Evolutionary conservation across 2,329 filamentous ascomycete genomes (phyloP).

Genomic region (Triangularia setosa): DNA sequence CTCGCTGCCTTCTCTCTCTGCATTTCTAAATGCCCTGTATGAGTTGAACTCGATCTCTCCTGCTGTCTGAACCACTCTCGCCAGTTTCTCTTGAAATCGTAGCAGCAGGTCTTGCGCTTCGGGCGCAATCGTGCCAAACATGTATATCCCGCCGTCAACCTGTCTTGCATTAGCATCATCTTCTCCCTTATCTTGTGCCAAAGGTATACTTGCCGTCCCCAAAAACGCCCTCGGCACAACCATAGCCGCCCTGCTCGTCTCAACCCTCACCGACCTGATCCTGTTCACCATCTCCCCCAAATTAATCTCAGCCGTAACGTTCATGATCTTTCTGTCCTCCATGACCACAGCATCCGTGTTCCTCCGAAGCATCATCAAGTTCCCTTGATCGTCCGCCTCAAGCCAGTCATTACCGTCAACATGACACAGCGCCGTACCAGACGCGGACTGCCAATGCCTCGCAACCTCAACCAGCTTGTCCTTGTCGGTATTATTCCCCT

Average conservation of each 20-base stretch:
- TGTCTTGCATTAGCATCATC: constrained; percentile 34
- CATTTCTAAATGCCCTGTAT: constrained; percentile 79
- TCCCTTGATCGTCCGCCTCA: constrained; percentile 81
- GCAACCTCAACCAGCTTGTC: constrained; percentile 69
- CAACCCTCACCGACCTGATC: constrained; percentile 70
- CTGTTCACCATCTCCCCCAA: constrained; percentile 92
- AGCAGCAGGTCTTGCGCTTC: constrained; percentile 75
- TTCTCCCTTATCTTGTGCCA: constrained; percentile 8
- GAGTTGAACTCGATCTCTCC: constrained; percentile 72
- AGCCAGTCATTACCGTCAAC: constrained; percentile 73
- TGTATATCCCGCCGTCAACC: constrained; percentile 88
- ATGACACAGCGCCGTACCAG: constrained; percentile 74
- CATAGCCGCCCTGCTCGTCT: constrained; percentile 58
- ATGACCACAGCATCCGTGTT: constrained; percentile 69
- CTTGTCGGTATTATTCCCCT: constrained; percentile 34
- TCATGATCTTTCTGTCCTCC: constrained; percentile 67
- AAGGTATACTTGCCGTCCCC: constrained; percentile 63
- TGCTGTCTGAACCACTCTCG: constrained; percentile 60
- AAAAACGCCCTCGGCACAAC: constrained; percentile 82
- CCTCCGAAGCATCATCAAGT: constrained; percentile 73
- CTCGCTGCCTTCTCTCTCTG: constrained; percentile 65
- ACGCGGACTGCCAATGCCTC: constrained; percentile 75
- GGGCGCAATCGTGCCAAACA: constrained; percentile 76
- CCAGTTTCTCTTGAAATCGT: constrained; percentile 70
- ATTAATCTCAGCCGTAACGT: constrained; percentile 75